phyloP scores from a whole-genome alignment of 352 stramenopile species.

The Phytophthora litchii region DNA sequence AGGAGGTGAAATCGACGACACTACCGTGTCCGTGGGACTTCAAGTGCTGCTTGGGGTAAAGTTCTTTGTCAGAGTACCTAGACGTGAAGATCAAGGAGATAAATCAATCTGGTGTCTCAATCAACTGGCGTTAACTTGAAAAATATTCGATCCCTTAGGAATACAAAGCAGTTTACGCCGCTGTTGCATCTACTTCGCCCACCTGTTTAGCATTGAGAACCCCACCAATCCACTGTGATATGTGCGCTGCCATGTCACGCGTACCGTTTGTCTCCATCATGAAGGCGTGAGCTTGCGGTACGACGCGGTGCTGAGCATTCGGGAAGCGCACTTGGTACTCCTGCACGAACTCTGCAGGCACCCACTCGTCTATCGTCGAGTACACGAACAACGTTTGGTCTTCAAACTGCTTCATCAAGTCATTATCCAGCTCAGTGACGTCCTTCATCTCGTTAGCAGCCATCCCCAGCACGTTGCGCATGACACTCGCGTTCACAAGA shows the following conservation, averaged over 20 bases:
- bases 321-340: constrained; percentile 58
- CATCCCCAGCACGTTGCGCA: constrained; percentile 72
- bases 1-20: constrained; percentile 9
- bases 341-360: constrained; percentile 63
- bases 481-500: constrained; percentile 60
- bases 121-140: constrained; percentile 2
- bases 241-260: constrained; percentile 68
- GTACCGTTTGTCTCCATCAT: constrained; percentile 77
- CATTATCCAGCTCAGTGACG: constrained; percentile 50
- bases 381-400: constrained; percentile 73
- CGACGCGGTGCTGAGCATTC: constrained; percentile 49
- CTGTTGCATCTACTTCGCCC: constrained; percentile 19
- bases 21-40: constrained; percentile 32
- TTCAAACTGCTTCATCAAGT: constrained; percentile 45
- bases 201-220: constrained; percentile 35
- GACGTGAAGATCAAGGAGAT: constrained; percentile 1
- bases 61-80: not conserved
- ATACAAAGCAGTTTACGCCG: constrained; percentile 9
- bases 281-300: constrained; percentile 72
- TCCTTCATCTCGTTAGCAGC: constrained; percentile 68
- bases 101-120: not conserved
- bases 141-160: constrained; percentile 16
- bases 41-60: constrained; percentile 18
- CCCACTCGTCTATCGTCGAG: constrained; percentile 71
- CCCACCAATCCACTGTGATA: constrained; percentile 60